phyloP scores from a whole-genome alignment of 2,329 filamentous ascomycete genomes.

The Neopestalotiopsis sp. region DNA sequence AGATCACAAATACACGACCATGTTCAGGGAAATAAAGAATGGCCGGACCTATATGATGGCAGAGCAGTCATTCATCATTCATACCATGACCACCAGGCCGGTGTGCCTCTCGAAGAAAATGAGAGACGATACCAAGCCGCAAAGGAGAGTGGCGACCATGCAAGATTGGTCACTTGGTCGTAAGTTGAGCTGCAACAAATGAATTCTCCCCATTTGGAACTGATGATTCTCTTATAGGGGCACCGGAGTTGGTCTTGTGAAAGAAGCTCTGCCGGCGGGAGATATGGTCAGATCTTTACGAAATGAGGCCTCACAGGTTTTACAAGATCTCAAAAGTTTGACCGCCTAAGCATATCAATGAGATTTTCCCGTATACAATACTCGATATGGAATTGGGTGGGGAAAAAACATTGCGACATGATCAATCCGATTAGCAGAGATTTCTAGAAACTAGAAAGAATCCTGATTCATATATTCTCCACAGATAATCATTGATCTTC shows the following conservation, averaged over 20 bases:
- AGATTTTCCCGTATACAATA: background rate
- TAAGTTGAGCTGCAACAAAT: slow-evolving; percentile 28
- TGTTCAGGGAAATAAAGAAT: slow-evolving; percentile 33
- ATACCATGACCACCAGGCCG: slow-evolving; percentile 31
- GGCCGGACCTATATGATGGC: slow-evolving; percentile 38
- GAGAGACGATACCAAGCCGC: slow-evolving; percentile 8
- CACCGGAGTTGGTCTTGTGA: slow-evolving; percentile 35
- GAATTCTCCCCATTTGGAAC: background rate
- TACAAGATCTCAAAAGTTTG: background rate
- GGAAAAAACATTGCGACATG: background rate
- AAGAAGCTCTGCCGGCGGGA: slow-evolving; percentile 31
- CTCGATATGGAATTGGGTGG: too few relatives aligned
- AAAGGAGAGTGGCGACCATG: slow-evolving; percentile 19
- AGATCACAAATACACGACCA: slow-evolving; percentile 39
- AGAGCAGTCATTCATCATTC: slow-evolving; percentile 35
- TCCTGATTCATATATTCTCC: too few relatives aligned
- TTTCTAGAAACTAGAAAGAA: too few relatives aligned
- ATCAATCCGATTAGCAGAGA: background rate
- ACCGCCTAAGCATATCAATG: background rate
- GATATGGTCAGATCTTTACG: slow-evolving; percentile 34
- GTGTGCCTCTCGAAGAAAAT: slow-evolving; percentile 36
- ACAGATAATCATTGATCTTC: too few relatives aligned
- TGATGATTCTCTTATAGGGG: slow-evolving; percentile 25
- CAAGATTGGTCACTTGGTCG: slow-evolving; percentile 39
- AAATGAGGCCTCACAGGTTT: slow-evolving; percentile 18